phyloP scores from a whole-genome alignment of 257 asterid genomes.

The Voacanga thouarsii region DNA sequence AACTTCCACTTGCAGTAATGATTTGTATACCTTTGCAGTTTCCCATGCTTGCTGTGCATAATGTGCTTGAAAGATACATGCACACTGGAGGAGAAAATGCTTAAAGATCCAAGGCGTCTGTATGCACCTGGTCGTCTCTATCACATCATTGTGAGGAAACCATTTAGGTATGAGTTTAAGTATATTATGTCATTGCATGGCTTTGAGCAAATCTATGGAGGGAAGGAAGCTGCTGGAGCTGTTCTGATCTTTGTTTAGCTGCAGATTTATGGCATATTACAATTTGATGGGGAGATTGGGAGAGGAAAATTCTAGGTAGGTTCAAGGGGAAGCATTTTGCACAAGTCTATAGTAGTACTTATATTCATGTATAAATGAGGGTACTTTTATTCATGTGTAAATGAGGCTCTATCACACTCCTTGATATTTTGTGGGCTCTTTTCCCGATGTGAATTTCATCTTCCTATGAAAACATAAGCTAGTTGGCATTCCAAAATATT shows the following conservation, averaged over 20 bases:
- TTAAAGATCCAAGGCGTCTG: slow-evolving; percentile 90
- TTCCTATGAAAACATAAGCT: not conserved
- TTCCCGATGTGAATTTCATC: no score
- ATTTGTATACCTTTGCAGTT: slow-evolving; percentile 43
- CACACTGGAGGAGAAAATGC: slow-evolving; percentile 88
- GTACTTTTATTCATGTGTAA: no score
- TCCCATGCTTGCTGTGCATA: slow-evolving; percentile 93
- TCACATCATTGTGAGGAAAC: slow-evolving; percentile 83
- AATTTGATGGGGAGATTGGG: not conserved
- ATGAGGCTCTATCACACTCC: not conserved
- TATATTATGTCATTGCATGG: not conserved
- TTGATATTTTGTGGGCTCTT: not conserved
- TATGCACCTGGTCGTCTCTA: slow-evolving; percentile 99
- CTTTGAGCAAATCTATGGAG: not conserved
- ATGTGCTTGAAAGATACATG: slow-evolving; percentile 95
- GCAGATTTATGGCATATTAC: not conserved
- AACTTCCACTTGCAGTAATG: not conserved
- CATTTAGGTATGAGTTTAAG: slow-evolving; percentile 64
- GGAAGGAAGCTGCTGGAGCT: not conserved
- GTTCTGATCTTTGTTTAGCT: not conserved
- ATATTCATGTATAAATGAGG: not conserved
- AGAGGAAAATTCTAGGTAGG: not conserved
- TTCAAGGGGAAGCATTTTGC: not conserved
- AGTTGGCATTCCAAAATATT: no score
- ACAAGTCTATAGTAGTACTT: not conserved